A percentile compares a stretch with the other conserved stretches of the same genome.
Evolutionary conservation across 805 yeast genomes (phyloP).

Genomic region (Ogataea wickerhamii): DNA sequence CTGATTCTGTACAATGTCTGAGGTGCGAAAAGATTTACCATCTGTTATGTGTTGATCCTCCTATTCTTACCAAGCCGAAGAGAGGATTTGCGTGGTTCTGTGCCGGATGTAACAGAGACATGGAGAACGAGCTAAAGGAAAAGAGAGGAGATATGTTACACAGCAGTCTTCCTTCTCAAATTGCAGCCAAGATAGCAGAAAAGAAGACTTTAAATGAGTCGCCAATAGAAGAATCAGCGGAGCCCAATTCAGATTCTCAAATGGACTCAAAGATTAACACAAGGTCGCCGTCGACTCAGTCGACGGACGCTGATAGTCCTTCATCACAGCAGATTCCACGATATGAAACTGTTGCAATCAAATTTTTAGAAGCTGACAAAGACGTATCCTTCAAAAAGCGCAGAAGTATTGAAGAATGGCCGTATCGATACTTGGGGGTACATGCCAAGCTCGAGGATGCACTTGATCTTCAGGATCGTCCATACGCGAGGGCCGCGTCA

Average conservation of each 20-base stretch:
- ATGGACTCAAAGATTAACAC: constrained; percentile 5
- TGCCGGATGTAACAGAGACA: constrained; percentile 65
- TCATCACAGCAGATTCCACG: constrained; percentile 35
- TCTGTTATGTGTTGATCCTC: constrained; percentile 83
- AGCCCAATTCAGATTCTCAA: constrained; percentile 3
- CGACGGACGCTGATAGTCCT: constrained; percentile 3
- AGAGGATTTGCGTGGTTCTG: constrained; percentile 92
- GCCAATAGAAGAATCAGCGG: background rate
- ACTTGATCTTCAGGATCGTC: constrained; percentile 70
- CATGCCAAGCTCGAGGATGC: constrained; percentile 74
- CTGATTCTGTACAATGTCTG: constrained; percentile 77
- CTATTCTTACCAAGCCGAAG: constrained; percentile 71
- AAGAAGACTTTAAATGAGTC: background rate
- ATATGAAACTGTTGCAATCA: constrained; percentile 55
- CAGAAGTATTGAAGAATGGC: constrained; percentile 71
- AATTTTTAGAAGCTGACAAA: constrained; percentile 47
- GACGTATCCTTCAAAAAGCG: constrained; percentile 41
- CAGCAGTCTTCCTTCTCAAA: constrained; percentile 26
- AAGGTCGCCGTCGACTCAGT: constrained; percentile 5
- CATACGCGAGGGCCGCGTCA: constrained; percentile 77
- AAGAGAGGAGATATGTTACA: constrained; percentile 35
- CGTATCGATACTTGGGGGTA: constrained; percentile 72
- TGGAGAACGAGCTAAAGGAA: constrained; percentile 41
- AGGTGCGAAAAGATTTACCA: constrained; percentile 70
- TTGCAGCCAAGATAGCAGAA: constrained; percentile 15